These are phyloP conservation scores for Eucalyptus tenuipes DNA, from an alignment of 345 rosid genomes.

Conservation along the genomic window DNA sequence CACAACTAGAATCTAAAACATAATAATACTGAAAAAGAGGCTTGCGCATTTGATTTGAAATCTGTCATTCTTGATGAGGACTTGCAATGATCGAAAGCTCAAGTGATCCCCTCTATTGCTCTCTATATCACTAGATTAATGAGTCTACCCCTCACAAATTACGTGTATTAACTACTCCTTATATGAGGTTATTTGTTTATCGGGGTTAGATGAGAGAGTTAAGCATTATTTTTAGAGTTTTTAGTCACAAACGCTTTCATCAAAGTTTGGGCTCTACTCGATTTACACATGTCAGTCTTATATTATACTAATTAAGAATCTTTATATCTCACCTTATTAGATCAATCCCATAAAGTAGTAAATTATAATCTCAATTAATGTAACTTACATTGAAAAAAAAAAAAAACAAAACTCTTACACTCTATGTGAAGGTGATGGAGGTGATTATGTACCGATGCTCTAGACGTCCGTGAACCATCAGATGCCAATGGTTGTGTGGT, in stretches of 20 bases:
- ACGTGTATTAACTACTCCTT: too few species aligned
- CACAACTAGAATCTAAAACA: background rate
- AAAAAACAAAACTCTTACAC: background rate
- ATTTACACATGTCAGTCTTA: background rate
- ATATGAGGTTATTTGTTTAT: background rate
- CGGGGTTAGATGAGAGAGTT: background rate
- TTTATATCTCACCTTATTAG: background rate
- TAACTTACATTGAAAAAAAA: background rate
- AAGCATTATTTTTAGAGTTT: background rate
- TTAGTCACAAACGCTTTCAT: background rate
- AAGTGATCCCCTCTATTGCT: background rate
- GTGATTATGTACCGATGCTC: background rate
- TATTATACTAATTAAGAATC: background rate
- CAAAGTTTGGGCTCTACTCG: accelerated
- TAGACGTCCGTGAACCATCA: background rate
- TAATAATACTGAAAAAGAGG: background rate
- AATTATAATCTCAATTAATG: background rate
- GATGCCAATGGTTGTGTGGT: background rate
- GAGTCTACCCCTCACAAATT: too few species aligned
- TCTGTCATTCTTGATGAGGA: background rate
- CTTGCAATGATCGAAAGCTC: background rate
- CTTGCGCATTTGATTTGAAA: background rate
- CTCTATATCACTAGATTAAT: background rate
- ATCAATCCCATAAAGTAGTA: background rate
- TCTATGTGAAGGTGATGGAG: background rate